phyloP scores from a whole-genome alignment of 495 filamentous ascomycete genomes.

The Penicillium atrosanguineum region DNA sequence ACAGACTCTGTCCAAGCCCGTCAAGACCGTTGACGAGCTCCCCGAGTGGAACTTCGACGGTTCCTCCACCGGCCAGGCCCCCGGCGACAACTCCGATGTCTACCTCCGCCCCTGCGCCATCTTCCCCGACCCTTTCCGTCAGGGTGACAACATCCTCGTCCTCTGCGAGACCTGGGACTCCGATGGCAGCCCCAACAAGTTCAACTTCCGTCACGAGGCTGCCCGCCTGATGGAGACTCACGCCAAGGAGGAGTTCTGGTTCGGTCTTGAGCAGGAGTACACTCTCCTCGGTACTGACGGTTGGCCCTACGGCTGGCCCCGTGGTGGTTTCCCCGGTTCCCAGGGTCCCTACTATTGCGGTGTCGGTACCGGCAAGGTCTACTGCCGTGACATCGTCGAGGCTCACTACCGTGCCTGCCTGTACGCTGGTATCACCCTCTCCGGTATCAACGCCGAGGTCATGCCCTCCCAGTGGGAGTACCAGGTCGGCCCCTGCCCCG shows the following conservation, averaged over 20 bases:
- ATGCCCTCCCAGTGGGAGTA: slow-evolving; percentile 99
- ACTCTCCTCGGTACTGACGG: slow-evolving; percentile 84
- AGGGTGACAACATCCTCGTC: slow-evolving; percentile 82
- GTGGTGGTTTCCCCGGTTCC: slow-evolving; percentile 91
- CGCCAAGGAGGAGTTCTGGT: slow-evolving; percentile 84
- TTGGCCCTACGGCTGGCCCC: slow-evolving; percentile 92
- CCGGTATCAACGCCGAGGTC: slow-evolving; percentile 98
- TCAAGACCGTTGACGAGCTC: slow-evolving; percentile 69
- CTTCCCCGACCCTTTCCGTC: slow-evolving; percentile 92
- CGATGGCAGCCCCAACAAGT: slow-evolving; percentile 97
- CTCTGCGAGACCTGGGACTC: slow-evolving; percentile 94
- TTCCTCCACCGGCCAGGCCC: slow-evolving; percentile 90
- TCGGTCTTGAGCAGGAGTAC: slow-evolving; percentile 98
- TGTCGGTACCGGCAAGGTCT: slow-evolving; percentile 95
- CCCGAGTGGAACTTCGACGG: slow-evolving; percentile 99
- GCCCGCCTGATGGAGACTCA: slow-evolving; percentile 86
- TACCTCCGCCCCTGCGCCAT: slow-evolving; percentile 89
- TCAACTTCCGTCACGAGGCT: slow-evolving; percentile 92
- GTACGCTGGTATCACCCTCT: slow-evolving; percentile 88
- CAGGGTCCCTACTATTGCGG: slow-evolving; percentile 99
- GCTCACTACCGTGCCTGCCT: slow-evolving; percentile 98
- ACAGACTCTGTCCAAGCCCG: slow-evolving; percentile 74
- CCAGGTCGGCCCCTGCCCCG: slow-evolving; percentile 92
- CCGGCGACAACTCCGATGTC: slow-evolving; percentile 96
- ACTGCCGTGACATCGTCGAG: slow-evolving; percentile 97